A percentile compares a stretch with the other conserved stretches of the same genome.
phyloP scores from a whole-genome alignment of 306 rosid genomes.

The Senna tora region DNA sequence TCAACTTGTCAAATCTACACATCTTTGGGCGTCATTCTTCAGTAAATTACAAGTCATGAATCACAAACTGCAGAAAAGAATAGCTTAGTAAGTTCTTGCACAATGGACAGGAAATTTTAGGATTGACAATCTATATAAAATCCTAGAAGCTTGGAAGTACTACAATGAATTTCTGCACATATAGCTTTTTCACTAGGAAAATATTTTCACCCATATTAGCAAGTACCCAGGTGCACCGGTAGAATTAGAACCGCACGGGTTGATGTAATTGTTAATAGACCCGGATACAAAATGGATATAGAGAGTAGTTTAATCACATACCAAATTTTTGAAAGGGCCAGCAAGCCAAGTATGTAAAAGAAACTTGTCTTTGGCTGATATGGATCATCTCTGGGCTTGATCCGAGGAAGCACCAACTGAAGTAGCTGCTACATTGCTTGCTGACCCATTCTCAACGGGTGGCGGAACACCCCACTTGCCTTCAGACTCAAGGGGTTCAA shows the following conservation, averaged over 20 bases:
- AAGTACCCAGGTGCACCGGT: background rate
- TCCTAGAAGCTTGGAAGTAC: slow-evolving; percentile 27
- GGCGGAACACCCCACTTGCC: slow-evolving; percentile 98
- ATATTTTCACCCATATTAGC: background rate
- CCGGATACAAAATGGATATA: background rate
- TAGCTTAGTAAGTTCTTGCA: background rate
- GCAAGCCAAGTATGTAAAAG: slow-evolving; percentile 66
- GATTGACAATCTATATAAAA: slow-evolving; percentile 21
- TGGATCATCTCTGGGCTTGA: slow-evolving; percentile 77
- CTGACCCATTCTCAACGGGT: slow-evolving; percentile 88
- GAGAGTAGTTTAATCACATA: slow-evolving; percentile 19
- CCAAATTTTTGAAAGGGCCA: slow-evolving; percentile 44
- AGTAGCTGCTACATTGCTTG: slow-evolving; percentile 63
- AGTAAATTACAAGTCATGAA: slow-evolving; percentile 47
- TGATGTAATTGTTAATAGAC: slow-evolving; percentile 7
- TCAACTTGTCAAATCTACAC: slow-evolving; percentile 50
- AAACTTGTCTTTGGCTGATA: slow-evolving; percentile 63
- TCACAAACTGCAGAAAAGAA: slow-evolving; percentile 44
- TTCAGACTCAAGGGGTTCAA: slow-evolving; percentile 93
- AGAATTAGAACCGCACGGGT: background rate
- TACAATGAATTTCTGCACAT: slow-evolving; percentile 27
- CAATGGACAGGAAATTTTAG: slow-evolving; percentile 4
- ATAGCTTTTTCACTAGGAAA: background rate
- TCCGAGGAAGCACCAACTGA: slow-evolving; percentile 83
- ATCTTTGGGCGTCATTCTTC: slow-evolving; percentile 49